Evolutionary conservation across 2,329 filamentous ascomycete genomes (phyloP).

Genomic region (Aspergillus sp.): DNA sequence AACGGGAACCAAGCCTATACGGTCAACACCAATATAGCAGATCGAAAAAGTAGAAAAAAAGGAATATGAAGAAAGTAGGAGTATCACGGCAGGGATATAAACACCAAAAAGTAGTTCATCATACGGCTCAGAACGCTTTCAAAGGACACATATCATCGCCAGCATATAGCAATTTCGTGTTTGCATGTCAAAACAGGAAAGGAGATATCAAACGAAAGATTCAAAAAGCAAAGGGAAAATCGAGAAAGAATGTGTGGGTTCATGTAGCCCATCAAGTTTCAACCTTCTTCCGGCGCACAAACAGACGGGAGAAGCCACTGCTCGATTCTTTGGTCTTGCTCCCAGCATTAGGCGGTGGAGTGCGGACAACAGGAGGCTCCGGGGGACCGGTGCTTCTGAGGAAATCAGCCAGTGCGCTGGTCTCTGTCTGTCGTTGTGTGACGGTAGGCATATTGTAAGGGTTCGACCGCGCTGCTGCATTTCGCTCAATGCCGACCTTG

Average conservation of each 20-base stretch:
- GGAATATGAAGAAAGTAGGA: not conserved
- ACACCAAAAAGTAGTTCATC: slow-evolving; percentile 17
- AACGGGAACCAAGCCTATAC: not conserved
- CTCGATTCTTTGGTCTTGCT: slow-evolving; percentile 15
- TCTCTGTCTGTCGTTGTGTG: slow-evolving; percentile 42
- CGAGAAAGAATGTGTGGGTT: not conserved
- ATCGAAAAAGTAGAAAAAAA: slow-evolving; percentile 1
- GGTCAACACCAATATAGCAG: not conserved
- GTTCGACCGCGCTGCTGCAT: slow-evolving; percentile 17
- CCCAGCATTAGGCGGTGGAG: slow-evolving; percentile 25
- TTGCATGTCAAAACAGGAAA: slow-evolving; percentile 13
- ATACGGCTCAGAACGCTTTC: slow-evolving; percentile 15
- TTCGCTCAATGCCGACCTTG: slow-evolving; percentile 39
- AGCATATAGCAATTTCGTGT: slow-evolving; percentile 10
- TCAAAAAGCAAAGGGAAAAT: not conserved
- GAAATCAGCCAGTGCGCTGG: slow-evolving; percentile 71
- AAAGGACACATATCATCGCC: slow-evolving; percentile 7
- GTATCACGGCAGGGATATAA: not conserved
- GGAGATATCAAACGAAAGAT: slow-evolving; percentile 11
- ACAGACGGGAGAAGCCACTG: slow-evolving; percentile 33
- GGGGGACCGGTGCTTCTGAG: slow-evolving; percentile 68
- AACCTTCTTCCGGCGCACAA: slow-evolving; percentile 32
- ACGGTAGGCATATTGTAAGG: slow-evolving; percentile 21
- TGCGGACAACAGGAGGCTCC: slow-evolving; percentile 28
- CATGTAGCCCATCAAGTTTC: slow-evolving; percentile 18